Base-by-base conservation (phyloP, 768 basidiomycete species). In the Cyclocybe cylindracea region DNA sequence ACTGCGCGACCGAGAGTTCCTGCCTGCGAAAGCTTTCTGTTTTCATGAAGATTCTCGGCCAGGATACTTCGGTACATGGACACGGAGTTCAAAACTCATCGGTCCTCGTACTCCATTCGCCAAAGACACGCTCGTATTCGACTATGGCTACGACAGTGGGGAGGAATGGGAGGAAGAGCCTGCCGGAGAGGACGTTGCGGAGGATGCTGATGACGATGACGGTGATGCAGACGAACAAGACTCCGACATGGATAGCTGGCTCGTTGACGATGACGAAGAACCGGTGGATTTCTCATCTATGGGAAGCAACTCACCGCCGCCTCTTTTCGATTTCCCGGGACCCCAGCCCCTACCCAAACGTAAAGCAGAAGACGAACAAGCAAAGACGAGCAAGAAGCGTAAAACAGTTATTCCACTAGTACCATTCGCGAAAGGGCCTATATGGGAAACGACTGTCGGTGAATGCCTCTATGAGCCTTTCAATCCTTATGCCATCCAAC, bases 151-250 rank as follows among this genome's bases (percentile, higher is more conserved):
- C 63, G 95, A 99, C 71, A 94, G 91, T 46, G 96, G 92, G 10
- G 93, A 87, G 60, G 97, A 98, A 60, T 98, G 97, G 97, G 92
- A 93, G 56, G 90, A 89, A 51, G 94, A 94, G 64, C 84, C 85
- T 16, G 82, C 78, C 3, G 91, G 86, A 18, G 90, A 91, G 44
- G 87, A 90, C 48, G 81, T 87, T 6, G 72, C 78, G 6, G 86
- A 88, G 5, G 90, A 91, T 11, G 86, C 77, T 10, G 87, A 83
- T 10, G 84, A 78, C 4, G 85, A 84, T 8, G 82, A 79, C 7
- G 82, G 72, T 8, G 81, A 78, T 1, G 72, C 70, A 5, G 84
- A 80, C 11, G 86, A 83, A 31, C 75, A 73, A 2, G 90, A 89
- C 63, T 91, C 87, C 10, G 92, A 94, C 51, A 60, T 85, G 56